A percentile compares a stretch with the other conserved stretches of the same genome.
Conservation (phyloP, 2,329 filamentous ascomycete genomes). For the Fusarium cyanostomum region DNA sequence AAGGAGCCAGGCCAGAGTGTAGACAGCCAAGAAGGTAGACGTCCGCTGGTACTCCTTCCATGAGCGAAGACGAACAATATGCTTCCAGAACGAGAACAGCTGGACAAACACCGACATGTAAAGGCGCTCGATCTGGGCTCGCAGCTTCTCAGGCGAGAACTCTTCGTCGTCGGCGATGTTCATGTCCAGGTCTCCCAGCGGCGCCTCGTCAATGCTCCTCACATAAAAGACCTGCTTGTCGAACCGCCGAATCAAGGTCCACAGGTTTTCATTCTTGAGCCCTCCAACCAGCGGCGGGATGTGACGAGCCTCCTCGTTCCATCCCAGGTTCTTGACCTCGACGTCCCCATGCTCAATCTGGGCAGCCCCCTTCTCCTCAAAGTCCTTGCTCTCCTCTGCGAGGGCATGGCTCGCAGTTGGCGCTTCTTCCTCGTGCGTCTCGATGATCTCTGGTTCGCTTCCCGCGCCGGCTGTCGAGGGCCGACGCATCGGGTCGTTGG, state of each 20-base stretch:
- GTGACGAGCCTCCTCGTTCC: slow-evolving; percentile 68
- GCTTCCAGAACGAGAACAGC: slow-evolving; percentile 73
- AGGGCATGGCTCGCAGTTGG: slow-evolving; percentile 52
- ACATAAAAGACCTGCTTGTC: slow-evolving; percentile 77
- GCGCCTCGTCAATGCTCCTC: slow-evolving; percentile 64
- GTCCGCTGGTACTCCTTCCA: slow-evolving; percentile 81
- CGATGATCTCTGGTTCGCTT: slow-evolving; percentile 46
- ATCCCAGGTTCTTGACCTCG: slow-evolving; percentile 74
- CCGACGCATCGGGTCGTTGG: slow-evolving; percentile 20
- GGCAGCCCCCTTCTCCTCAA: slow-evolving; percentile 54
- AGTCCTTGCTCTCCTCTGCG: slow-evolving; percentile 44
- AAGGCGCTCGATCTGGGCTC: slow-evolving; percentile 79
- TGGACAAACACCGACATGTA: slow-evolving; percentile 82
- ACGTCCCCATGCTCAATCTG: slow-evolving; percentile 59
- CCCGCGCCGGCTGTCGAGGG: slow-evolving; percentile 24
- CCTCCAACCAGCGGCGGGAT: slow-evolving; percentile 73
- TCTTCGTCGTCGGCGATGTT: slow-evolving; percentile 85
- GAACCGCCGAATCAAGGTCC: slow-evolving; percentile 76
- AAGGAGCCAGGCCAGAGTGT: slow-evolving; percentile 73
- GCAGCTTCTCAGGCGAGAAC: slow-evolving; percentile 84
- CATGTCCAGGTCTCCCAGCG: slow-evolving; percentile 76
- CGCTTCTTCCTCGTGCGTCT: slow-evolving; percentile 39
- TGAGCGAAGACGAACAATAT: slow-evolving; percentile 78
- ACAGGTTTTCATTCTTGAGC: slow-evolving; percentile 76
- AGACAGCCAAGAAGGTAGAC: slow-evolving; percentile 66